phyloP scores from a whole-genome alignment of 139 green algal species.

The Zygnema cylindricum region DNA sequence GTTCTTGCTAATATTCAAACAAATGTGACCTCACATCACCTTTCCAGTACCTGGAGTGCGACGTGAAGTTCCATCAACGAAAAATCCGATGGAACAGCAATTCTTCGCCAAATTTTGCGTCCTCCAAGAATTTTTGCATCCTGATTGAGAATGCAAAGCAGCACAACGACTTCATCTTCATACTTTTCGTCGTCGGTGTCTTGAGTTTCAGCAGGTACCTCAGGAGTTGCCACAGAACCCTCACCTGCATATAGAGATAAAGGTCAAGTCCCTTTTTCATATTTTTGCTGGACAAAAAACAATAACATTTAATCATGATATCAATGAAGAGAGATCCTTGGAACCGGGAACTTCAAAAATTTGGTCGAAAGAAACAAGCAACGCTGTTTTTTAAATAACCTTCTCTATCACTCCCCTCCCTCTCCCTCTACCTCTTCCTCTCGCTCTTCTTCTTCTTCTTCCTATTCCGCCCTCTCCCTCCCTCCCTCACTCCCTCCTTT shows the following conservation, averaged over 20 bases:
- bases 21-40: neutral
- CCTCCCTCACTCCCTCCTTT: neutral
- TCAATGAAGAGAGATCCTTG: neutral
- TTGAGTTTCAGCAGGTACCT: neutral
- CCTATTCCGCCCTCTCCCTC: neutral
- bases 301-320: too few relatives aligned
- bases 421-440: neutral
- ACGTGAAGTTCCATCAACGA: conserved; percentile 52
- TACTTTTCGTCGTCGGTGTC: conserved; percentile 19
- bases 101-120: conserved; percentile 36
- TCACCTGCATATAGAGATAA: too few relatives aligned
- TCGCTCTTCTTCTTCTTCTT: neutral
- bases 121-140: conserved; percentile 1
- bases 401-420: neutral
- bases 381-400: neutral
- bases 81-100: conserved; percentile 53
- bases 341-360: neutral
- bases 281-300: too few relatives aligned
- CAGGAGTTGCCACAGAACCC: neutral
- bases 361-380: neutral
- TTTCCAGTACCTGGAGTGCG: conserved; percentile 41
- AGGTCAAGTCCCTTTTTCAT: too few relatives aligned
- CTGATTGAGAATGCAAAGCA: conserved; percentile 47
- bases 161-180: conserved; percentile 46
- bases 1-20: too few relatives aligned